Percentiles rank a stretch among this genome's conserved stretches.
Conservation (phyloP, 371 early-diverging fungal species). For the Actinomortierella wolfii region DNA sequence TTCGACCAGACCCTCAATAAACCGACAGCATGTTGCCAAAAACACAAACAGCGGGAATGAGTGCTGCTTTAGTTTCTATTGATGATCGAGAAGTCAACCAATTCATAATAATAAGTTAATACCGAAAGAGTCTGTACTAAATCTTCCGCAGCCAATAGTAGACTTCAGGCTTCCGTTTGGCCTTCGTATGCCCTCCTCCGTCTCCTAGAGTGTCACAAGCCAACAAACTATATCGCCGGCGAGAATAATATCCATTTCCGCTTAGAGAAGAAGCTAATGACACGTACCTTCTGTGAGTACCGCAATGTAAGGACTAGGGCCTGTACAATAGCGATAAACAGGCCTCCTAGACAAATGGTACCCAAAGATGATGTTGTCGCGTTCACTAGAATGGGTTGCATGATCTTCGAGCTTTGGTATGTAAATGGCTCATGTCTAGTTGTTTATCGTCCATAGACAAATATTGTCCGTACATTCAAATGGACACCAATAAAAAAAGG, state of each 20-base stretch:
- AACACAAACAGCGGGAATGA: slow-evolving; percentile 25
- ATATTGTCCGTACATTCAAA: not conserved
- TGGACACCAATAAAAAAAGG: not conserved
- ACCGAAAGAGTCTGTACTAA: not conserved
- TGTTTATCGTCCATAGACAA: not conserved
- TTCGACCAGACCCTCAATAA: slow-evolving; percentile 57
- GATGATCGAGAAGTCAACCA: not conserved
- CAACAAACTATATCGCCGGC: not conserved
- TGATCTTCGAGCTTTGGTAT: slow-evolving; percentile 48
- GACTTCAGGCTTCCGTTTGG: too few species aligned
- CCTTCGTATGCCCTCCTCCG: too few species aligned
- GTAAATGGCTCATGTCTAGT: slow-evolving; percentile 53
- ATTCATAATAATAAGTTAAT: not conserved
- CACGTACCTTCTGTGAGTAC: slow-evolving; percentile 53
- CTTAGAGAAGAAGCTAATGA: not conserved
- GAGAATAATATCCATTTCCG: not conserved
- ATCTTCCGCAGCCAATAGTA: too few species aligned
- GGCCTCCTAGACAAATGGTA: slow-evolving; percentile 68
- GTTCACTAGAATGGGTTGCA: slow-evolving; percentile 50
- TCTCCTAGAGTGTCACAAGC: not conserved
- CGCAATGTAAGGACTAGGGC: slow-evolving; percentile 53
- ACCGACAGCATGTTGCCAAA: slow-evolving; percentile 18
- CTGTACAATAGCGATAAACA: slow-evolving; percentile 69
- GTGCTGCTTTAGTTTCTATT: slow-evolving; percentile 24
- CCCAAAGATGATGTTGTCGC: slow-evolving; percentile 73